Percentiles rank a stretch among this genome's conserved stretches.
These are phyloP conservation scores for Pseudocercospora ulei DNA, from an alignment of 2,329 filamentous ascomycete species.

Conservation along the genomic window DNA sequence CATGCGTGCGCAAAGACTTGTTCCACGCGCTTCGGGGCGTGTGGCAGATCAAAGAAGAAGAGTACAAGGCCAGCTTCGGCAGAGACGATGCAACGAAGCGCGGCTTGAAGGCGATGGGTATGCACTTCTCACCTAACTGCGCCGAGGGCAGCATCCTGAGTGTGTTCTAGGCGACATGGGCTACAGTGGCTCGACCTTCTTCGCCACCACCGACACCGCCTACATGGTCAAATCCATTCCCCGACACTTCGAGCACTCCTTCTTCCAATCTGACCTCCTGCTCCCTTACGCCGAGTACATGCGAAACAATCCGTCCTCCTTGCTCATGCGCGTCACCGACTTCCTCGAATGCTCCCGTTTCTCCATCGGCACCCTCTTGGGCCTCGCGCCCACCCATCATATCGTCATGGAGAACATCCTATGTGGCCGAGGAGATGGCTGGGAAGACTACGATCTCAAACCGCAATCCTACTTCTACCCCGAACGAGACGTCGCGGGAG, in stretches of 20 bases:
- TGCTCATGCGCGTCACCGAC: slow-evolving; percentile 63
- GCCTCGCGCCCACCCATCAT: slow-evolving; percentile 57
- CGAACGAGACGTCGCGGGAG: slow-evolving; percentile 59
- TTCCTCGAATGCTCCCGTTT: slow-evolving; percentile 50
- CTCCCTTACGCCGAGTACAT: slow-evolving; percentile 57
- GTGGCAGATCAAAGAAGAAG: slow-evolving; percentile 48
- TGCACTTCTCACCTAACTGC: slow-evolving; percentile 5
- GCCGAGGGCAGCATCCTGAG: too few species aligned
- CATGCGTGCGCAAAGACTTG: slow-evolving; percentile 36
- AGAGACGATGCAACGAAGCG: slow-evolving; percentile 35
- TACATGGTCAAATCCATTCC: slow-evolving; percentile 65
- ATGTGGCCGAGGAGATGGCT: slow-evolving; percentile 50
- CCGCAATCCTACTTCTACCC: slow-evolving; percentile 67
- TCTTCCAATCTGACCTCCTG: slow-evolving; percentile 59
- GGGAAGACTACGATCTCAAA: slow-evolving; percentile 68
- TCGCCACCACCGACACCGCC: slow-evolving; percentile 55
- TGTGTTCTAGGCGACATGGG: slow-evolving; percentile 48
- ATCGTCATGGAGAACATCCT: slow-evolving; percentile 71
- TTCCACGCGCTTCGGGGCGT: slow-evolving; percentile 47
- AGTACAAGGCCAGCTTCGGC: slow-evolving; percentile 48
- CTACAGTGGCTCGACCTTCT: slow-evolving; percentile 68
- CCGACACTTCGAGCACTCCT: slow-evolving; percentile 58
- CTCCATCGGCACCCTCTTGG: slow-evolving; percentile 52
- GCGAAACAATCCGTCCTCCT: slow-evolving; percentile 48
- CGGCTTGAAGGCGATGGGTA: slow-evolving; percentile 49